phyloP scores from a whole-genome alignment of 208 protist genomes.

The Trypanosomatidae sp. region DNA sequence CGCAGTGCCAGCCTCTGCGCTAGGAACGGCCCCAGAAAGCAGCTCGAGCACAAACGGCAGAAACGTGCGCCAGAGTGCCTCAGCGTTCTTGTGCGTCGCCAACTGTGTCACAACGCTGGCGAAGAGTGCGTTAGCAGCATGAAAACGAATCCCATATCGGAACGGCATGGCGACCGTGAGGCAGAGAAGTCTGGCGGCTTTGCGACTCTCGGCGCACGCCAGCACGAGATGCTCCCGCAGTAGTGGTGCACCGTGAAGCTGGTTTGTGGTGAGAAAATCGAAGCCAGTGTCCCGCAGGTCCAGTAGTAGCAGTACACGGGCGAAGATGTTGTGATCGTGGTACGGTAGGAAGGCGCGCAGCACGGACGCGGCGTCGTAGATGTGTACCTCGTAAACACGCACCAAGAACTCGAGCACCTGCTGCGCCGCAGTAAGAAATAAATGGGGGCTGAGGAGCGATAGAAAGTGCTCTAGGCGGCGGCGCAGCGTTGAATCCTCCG shows the following conservation, averaged over 20 bases:
- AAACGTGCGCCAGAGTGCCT: constrained; percentile 73
- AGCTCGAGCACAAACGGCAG: constrained; percentile 80
- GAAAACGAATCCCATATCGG: constrained; percentile 52
- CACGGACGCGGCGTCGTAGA: constrained; percentile 75
- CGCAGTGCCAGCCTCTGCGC: constrained; percentile 24
- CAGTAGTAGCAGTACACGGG: constrained; percentile 69
- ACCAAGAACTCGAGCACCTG: constrained; percentile 89
- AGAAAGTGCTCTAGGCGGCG: constrained; percentile 60
- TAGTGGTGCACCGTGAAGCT: constrained; percentile 75
- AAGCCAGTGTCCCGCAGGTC: constrained; percentile 88
- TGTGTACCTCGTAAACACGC: constrained; percentile 83
- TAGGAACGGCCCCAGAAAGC: constrained; percentile 32
- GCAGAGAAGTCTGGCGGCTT: constrained; percentile 71
- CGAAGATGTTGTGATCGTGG: constrained; percentile 88
- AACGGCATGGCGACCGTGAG: constrained; percentile 49
- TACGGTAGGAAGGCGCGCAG: constrained; percentile 82
- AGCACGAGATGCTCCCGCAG: constrained; percentile 71
- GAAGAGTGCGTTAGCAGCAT: constrained; percentile 82
- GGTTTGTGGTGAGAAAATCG: constrained; percentile 77
- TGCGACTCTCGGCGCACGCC: constrained; percentile 72
- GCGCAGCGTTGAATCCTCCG: constrained; percentile 45
- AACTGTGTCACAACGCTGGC: constrained; percentile 64
- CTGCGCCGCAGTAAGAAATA: constrained; percentile 83
- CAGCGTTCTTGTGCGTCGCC: constrained; percentile 51
- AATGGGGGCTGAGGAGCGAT: constrained; percentile 77